Base-by-base conservation (phyloP, 768 basidiomycete genomes). In the Boletales sp. region DNA sequence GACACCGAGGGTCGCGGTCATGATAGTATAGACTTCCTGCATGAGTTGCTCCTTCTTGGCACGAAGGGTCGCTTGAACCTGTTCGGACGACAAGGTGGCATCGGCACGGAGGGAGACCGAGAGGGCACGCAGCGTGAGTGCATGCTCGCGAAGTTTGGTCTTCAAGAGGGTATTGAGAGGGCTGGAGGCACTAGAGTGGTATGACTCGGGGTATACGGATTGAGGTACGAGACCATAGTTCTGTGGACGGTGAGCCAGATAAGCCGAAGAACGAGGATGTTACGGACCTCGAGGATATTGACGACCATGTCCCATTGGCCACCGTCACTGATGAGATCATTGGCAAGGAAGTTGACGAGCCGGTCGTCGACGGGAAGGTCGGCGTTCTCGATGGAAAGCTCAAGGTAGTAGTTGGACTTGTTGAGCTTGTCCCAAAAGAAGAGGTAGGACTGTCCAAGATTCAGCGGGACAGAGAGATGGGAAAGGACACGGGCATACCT, bases 361-460 rank as follows among this genome's bases (percentile, higher is more conserved):
- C 94, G 82, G 61, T 90, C 84, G 47, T 95, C 90, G 44, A 94
- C 70, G 1, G 90, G 86, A 36, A 83, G 77, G 55, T 90, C 83
- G 1, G 84, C 84, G 47, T 87, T 79, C 68, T 95, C 76, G 57
- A 97, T 89, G 42, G 87, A 81, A 36, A 87, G 77, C 69, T 97
- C 94, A 15, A 97, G 84, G 69, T 87, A 95, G 71, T 90, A 94
- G 68, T 87, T 87, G 39, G 78, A 71, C 67, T 97, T 91, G 76
- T 94, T 92, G 43, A 97, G 81, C 70, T 94, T 94, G 71, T 98
- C 94, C 78, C 87, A 95, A 79, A 97, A 94, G 78, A 94, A 94
- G 27, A 94, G 77, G 68, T 95, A 95, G 2, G 83, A 82, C 87
- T 90, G 58, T 38, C 37, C 35, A 41, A 41, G 13, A 29, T 24